Base-by-base conservation (phyloP, 495 filamentous ascomycete species). In the Neurospora tetraspora region DNA sequence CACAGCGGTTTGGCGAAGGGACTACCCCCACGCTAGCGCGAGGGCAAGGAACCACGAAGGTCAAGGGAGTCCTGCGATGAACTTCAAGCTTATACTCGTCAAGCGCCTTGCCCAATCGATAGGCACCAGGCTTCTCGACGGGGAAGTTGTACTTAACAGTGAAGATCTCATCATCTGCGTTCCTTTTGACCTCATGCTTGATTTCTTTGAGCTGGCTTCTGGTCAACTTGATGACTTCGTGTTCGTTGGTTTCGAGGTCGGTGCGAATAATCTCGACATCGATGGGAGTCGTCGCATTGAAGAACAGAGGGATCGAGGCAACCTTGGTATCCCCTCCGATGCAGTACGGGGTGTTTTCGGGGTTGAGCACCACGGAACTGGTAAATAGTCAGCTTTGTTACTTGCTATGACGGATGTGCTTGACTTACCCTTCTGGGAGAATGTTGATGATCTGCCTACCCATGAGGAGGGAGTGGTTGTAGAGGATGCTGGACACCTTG, bases 381-480 rank as follows among this genome's bases (percentile, higher is more conserved):
- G 59, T 61, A 73, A 2, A 39, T 59, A 5, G 76, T 80, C 47
- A 80, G 75, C 36, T 23, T 42, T 43, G 27, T 39, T 4, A 68
- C 37, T 14, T 36, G 42, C 71, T 72, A 10, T 40, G 20, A 23
- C 7, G 23, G 69, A 12, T 34, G 34, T 39, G 18, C 16, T 1
- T 39, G 23, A 83, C 90, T 77, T 80, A 94, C 89, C 96, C 96
- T 86, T 99, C 96, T 3, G 96, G 96, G 37, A 99, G 85, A 79
- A 98, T 96, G 78, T 99, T 94, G 78, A 99, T 94, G 74, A 97
- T 95, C 82, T 97, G 93, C 79, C 93, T 94, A 78, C 96, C 96
- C 79, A 97, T 86, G 71, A 98, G 97, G 76, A 97, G 87, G 8
- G 95, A 97, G 2, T 92, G 86, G 78, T 98, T 98, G 78, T 97